These are phyloP conservation scores for Kodamaea sp. DNA, from an alignment of 1,139 yeast species.

Conservation along the genomic window DNA sequence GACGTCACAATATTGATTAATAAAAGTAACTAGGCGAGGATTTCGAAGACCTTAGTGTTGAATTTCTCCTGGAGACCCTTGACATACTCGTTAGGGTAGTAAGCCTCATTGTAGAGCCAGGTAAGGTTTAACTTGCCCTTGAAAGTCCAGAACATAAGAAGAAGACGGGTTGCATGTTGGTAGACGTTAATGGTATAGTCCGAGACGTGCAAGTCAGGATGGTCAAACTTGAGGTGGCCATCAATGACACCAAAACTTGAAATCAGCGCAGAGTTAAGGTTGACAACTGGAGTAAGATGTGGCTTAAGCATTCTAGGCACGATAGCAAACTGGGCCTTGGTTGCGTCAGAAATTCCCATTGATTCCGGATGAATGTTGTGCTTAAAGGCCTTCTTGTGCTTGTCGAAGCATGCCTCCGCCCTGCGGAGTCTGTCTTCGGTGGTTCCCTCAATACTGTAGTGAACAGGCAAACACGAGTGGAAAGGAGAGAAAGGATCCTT, in stretches of 20 bases:
- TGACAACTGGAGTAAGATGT: neutral
- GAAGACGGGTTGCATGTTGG: neutral
- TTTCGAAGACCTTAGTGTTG: no score
- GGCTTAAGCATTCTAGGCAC: no score
- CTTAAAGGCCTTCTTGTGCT: neutral
- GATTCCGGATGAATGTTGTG: neutral
- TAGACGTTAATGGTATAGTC: neutral
- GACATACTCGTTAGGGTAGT: no score
- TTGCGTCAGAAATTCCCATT: neutral
- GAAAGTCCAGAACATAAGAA: neutral
- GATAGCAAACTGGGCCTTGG: neutral
- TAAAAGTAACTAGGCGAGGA: no score
- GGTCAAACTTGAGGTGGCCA: neutral
- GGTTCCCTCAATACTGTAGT: neutral
- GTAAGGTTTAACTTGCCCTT: constrained; percentile 18
- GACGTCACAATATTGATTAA: no score
- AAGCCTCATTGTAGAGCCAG: no score
- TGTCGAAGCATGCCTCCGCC: neutral
- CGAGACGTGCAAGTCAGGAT: neutral
- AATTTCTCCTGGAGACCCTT: no score
- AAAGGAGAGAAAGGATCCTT: neutral
- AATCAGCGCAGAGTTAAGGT: no score
- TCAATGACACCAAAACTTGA: neutral
- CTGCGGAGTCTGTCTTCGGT: neutral
- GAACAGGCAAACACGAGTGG: neutral